Evolutionary conservation across 1,284 basidiomycete species (phyloP), one percentile per base, ranked within the genome.

Genomic region (Ganoderma boninense): DNA sequence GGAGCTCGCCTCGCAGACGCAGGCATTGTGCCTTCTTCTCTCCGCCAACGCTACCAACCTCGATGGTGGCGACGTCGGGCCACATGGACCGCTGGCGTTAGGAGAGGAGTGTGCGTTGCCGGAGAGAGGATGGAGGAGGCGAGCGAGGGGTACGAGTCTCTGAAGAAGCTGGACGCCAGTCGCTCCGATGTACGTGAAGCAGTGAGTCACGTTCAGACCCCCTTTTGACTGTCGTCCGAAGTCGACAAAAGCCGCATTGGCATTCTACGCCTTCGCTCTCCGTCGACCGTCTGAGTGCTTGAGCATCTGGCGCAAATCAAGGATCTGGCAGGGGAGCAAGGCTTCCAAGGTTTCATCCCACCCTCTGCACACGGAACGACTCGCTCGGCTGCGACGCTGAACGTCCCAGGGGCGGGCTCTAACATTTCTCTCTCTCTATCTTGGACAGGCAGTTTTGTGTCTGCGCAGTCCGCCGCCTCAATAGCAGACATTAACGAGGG

Each of bases 181-280:
- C 89, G 87, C 70, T 86, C 84, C 59, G 89, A 92, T 79, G 92
- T 92, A 81, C 79, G 90, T 87, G 61, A 62, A 62, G 70, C 64
- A 60, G 54, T 69, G 62, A 66, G 62, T 69, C 69, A 54, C 44
- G n/a, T 62, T 67, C n/a, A 62, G 35, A 52, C 49, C 2, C 59
- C n/a, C 4, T 65, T 63, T 71, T 69, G 44, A 70, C 70, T 40
- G n/a, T 62, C 16, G 38, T 38, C 38, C 26, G 16, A 72, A 92
- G 91, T 89, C 87, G 18, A 82, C 90, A 20, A 83, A 87, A 70
- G 85, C 94, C 66, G 85, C 88, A 0, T 81, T 93, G 54, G 94
- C 93, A 2, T 95, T 94, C 79, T 91, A 93, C 75, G 89, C 90
- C 2, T 95, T 94, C 79, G 92, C 94, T 0, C 81, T 95, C 3